Conservation (phyloP, 2,329 filamentous ascomycete genomes). For the Apiospora pterosperma region DNA sequence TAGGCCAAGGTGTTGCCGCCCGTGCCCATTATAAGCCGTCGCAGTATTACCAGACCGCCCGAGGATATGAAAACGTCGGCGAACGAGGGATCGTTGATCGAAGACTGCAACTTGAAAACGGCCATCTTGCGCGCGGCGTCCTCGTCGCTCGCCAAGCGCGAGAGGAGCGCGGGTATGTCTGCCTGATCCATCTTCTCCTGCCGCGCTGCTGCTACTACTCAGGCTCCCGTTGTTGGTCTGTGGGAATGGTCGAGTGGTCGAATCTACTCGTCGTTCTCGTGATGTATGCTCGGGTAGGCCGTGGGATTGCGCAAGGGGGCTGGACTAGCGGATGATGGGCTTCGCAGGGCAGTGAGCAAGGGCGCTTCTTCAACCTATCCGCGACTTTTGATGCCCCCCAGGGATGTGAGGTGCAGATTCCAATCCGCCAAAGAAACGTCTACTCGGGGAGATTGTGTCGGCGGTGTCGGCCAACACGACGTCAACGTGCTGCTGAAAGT, state of each 20-base stretch:
- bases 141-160: conserved; percentile 65
- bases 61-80: conserved; percentile 94
- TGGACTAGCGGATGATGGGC: neutral
- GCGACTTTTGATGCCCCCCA: neutral
- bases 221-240: neutral
- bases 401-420: neutral
- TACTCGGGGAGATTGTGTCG: neutral
- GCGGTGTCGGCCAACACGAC: neutral
- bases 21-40: conserved; percentile 78
- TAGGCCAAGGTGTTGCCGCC: conserved; percentile 95
- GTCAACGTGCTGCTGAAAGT: neutral
- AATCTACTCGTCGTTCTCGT: neutral
- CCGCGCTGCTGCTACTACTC: conserved; percentile 6
- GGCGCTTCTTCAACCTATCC: neutral
- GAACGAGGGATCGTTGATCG: conserved; percentile 93
- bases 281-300: neutral
- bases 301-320: neutral
- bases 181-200: conserved; percentile 56
- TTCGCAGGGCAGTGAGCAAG: neutral
- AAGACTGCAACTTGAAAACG: conserved; percentile 94
- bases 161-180: conserved; percentile 62
- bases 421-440: neutral
- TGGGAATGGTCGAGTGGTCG: neutral
- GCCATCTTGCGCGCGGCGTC: conserved; percentile 98
- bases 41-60: conserved; percentile 77